phyloP scores from a whole-genome alignment of 495 filamentous ascomycete species.

The Trichoderma asperelloides region DNA sequence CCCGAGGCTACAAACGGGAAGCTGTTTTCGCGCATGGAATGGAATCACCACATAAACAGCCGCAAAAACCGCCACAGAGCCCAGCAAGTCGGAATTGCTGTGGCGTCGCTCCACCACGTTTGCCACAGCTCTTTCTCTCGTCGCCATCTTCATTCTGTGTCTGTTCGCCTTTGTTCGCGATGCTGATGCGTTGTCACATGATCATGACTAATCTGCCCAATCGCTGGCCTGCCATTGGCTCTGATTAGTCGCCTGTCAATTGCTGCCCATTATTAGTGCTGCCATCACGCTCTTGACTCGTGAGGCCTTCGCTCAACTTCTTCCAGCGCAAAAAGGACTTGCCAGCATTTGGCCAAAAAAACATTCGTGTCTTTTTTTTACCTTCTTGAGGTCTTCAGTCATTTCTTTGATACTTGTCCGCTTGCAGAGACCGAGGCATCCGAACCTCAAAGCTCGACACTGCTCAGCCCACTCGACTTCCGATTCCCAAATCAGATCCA shows the following conservation, averaged over 20 bases:
- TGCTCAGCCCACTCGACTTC: background rate
- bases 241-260: background rate
- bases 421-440: too few species aligned
- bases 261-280: background rate
- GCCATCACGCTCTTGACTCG: background rate
- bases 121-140: background rate
- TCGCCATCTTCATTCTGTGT: too few species aligned
- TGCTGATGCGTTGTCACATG: constrained; percentile 4
- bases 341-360: background rate
- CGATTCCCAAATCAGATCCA: background rate
- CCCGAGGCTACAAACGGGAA: too few species aligned
- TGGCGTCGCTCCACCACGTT: background rate
- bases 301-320: background rate
- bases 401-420: background rate
- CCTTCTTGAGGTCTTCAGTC: background rate
- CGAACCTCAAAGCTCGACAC: background rate
- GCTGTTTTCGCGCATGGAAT: too few species aligned
- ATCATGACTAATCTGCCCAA: background rate
- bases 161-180: background rate
- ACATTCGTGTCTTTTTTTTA: background rate
- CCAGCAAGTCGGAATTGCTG: background rate
- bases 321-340: background rate
- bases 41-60: too few species aligned
- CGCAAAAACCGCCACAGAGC: too few species aligned
- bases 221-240: background rate